These are phyloP conservation scores for Discostella pseudostelligera DNA, from an alignment of 108 stramenopile species.

Conservation along the genomic window DNA sequence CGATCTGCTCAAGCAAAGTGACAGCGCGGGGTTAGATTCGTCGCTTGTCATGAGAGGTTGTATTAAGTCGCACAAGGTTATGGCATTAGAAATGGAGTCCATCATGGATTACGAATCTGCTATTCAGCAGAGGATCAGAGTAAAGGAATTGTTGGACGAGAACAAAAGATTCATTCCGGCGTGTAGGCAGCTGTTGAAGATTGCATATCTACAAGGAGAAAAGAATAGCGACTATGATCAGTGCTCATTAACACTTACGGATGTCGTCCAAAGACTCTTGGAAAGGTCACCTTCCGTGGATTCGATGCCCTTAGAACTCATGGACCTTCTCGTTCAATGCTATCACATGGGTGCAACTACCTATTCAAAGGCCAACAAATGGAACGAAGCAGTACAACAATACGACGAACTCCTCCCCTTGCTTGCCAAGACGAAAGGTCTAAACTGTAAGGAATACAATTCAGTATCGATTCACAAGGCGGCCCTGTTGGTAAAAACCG, in stretches of 20 bases:
- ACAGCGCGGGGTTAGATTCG: slow-evolving; percentile 1
- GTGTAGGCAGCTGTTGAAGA: slow-evolving; percentile 34
- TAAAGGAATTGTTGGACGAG: slow-evolving; percentile 20
- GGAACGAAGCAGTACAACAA: slow-evolving; percentile 33
- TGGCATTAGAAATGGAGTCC: slow-evolving; percentile 25
- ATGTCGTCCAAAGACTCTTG: slow-evolving; percentile 24
- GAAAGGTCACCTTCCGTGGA: slow-evolving; percentile 19
- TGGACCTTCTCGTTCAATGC: slow-evolving; percentile 21
- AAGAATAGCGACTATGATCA: slow-evolving; percentile 14
- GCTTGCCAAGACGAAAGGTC: slow-evolving; percentile 28
- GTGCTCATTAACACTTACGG: slow-evolving; percentile 18
- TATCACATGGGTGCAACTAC: slow-evolving; percentile 35
- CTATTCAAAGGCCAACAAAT: slow-evolving; percentile 23
- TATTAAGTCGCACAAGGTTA: slow-evolving; percentile 36
- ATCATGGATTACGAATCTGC: slow-evolving; percentile 27
- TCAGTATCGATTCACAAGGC: slow-evolving; percentile 35
- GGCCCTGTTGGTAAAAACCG: slow-evolving; percentile 28
- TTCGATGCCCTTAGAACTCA: slow-evolving; percentile 28
- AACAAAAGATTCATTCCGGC: slow-evolving; percentile 22
- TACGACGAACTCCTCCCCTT: slow-evolving; percentile 33
- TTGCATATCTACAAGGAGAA: slow-evolving; percentile 35
- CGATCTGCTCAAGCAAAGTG: slow-evolving; percentile 14
- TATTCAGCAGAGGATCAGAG: slow-evolving; percentile 33
- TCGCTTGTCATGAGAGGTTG: slow-evolving; percentile 22
- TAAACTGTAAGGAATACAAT: slow-evolving; percentile 18